A percentile compares a stretch with the other conserved stretches of the same genome.
Conservation (phyloP, 1,284 basidiomycete species). For the Fomitopsis pinicola region DNA sequence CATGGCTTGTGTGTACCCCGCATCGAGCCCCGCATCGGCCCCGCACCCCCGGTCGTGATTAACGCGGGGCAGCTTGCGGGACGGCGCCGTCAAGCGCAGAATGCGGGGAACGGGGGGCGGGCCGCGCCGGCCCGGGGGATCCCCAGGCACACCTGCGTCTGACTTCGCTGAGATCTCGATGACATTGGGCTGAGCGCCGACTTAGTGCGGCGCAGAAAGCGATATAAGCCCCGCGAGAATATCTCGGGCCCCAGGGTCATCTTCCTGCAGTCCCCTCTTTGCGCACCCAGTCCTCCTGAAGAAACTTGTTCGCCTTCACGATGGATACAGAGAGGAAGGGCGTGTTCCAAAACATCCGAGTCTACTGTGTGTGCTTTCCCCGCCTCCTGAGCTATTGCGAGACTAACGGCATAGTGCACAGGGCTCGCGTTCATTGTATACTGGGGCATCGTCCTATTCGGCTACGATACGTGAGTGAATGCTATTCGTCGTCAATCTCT, state of each 20-base stretch:
- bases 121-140: slow-evolving; percentile 5
- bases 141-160: slow-evolving; percentile 13
- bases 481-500: neutral
- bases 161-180: slow-evolving; percentile 20
- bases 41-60: neutral
- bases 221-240: slow-evolving; percentile 7
- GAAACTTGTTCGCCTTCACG: neutral
- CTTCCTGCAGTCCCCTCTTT: slow-evolving; percentile 6
- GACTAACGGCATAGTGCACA: slow-evolving; percentile 20
- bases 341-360: slow-evolving; percentile 50
- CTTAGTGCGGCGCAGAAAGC: slow-evolving; percentile 1
- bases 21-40: slow-evolving; percentile 1
- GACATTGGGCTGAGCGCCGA: slow-evolving; percentile 12
- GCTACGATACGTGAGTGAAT: slow-evolving; percentile 63
- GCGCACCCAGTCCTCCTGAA: slow-evolving; percentile 7
- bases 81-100: neutral
- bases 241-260: neutral
- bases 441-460: slow-evolving; percentile 78
- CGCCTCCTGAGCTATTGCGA: neutral
- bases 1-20: neutral
- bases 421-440: slow-evolving; percentile 72
- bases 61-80: neutral
- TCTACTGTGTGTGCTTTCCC: slow-evolving; percentile 45
- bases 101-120: slow-evolving; percentile 10
- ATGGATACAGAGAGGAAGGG: slow-evolving; percentile 8